Base-by-base conservation (phyloP, 257 asterid species). In the Nicotiana otophora region DNA sequence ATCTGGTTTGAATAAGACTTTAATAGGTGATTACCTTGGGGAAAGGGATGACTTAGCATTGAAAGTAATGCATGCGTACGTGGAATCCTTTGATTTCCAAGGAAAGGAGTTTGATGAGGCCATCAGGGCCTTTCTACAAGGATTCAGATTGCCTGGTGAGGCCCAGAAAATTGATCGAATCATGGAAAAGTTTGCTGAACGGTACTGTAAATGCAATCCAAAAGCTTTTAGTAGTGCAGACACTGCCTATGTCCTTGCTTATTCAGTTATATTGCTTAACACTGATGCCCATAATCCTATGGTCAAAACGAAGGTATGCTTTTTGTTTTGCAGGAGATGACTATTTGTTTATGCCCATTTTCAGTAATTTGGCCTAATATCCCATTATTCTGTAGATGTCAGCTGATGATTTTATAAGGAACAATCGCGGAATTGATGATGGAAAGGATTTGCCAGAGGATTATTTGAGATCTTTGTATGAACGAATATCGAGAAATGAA, bases 161-260 rank as follows among this genome's bases (percentile, higher is more conserved):
- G 99, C 99, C 54, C 99, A 96, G 85, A 96, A 96, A 92, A 96
- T 96, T 75, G 99, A 96, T 80, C 92, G 99, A 54, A 96, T 96
- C 42, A 96, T 96, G 99, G 99, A 96, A 82, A 96, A 96, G 88
- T 94, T 96, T 88, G 94, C 98, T 72, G 98, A 96, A 83, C 90
- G 98, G 61, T 96, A 93, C 86, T 96, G 99, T 89, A 96, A 96
- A 86, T 91, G 98, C 86, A 96, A 94, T 87, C 96, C 98, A 46
- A 90, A 91, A 83, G 94, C 75, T 84, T 96, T 96, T 90, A 91
- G 92, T 81, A 96, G 98, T 89, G 99, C 98, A 20, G 98, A 96
- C 82, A 96, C 99, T 28, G 98, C 98, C 85, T 96, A 96, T 86
- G 97, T 96, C 85, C 98, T 96, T 80, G 99, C 99, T 64, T 96